Base-by-base conservation (phyloP, 1,284 basidiomycete species). In the Rhodotorula glutinis region DNA sequence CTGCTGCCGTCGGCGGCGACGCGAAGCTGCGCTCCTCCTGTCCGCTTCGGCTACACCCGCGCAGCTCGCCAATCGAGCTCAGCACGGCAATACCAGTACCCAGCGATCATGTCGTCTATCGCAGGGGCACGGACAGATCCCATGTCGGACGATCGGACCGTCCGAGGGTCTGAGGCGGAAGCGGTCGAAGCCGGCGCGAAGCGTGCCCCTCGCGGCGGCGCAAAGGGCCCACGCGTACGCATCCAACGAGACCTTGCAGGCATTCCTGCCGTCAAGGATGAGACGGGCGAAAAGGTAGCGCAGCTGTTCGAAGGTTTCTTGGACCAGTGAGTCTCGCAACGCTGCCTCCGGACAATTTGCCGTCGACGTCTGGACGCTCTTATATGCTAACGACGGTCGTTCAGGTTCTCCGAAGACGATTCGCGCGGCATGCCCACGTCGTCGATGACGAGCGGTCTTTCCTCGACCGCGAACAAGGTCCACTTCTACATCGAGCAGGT, bases 271-370 rank as follows among this genome's bases (percentile, higher is more conserved):
- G 92, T 98, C 2, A 88, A 88, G 73, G 95, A 98, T 79, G 86
- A 88, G 49, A 92, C 95, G 19, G 93, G 93, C 60, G 93, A 97
- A 79, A 90, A 89, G 74, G 90, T 98, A 5, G 87, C 88, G 67
- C 90, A 93, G 76, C 88, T 88, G 73, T 97, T 98, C 77, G 88
- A 90, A 77, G 85, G 85, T 9, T 98, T 98, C 79, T 80, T 98
- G 62, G 90, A 92, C 81, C 88, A 86, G 92, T 96, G 78, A 75
- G 90, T 77, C 29, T 9, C 51, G 10, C 41, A 23, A 27, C 16
- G n/a, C 8, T 3, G 27, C 21, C 38, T 30, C 33, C 19, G 29
- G 23, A 16, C 49, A 3, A 17, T 29, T 11, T 51, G n/a, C n/a
- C 49, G 25, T 25, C 25, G 14, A 17, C 13, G 27, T 7, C 4